Conservation (phyloP, 352 stramenopile genomes). For the Phytophthora europaea region DNA sequence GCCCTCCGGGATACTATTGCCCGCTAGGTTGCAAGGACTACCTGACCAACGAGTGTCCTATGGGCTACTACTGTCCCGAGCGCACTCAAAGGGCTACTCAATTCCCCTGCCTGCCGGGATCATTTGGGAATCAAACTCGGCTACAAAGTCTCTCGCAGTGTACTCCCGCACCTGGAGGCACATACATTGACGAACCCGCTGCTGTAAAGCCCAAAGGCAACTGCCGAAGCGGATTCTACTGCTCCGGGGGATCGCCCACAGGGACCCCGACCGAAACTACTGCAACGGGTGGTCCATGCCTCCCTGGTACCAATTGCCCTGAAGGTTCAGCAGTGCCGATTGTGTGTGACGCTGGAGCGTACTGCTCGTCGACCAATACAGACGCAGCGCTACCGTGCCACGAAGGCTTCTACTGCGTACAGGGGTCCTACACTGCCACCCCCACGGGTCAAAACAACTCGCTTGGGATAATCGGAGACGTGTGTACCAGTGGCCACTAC, state of each 20-base stretch:
- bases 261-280: slow-evolving; percentile 54
- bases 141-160: slow-evolving; percentile 65
- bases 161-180: slow-evolving; percentile 71
- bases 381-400: slow-evolving; percentile 76
- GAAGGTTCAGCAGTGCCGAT: slow-evolving; percentile 86
- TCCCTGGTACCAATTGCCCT: slow-evolving; percentile 89
- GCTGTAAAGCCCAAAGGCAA: slow-evolving; percentile 54
- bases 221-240: slow-evolving; percentile 91
- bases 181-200: slow-evolving; percentile 64
- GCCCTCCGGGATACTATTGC: slow-evolving; percentile 59
- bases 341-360: slow-evolving; percentile 80
- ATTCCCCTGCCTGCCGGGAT: slow-evolving; percentile 83
- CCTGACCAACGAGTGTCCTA: slow-evolving; percentile 64
- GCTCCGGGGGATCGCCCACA: slow-evolving; percentile 64
- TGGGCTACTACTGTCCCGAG: slow-evolving; percentile 86
- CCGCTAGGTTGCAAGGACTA: slow-evolving; percentile 55
- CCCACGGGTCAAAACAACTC: slow-evolving; percentile 80
- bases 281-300: slow-evolving; percentile 73
- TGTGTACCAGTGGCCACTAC: slow-evolving; percentile 81
- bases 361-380: slow-evolving; percentile 84
- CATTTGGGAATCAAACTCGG: slow-evolving; percentile 69
- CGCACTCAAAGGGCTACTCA: slow-evolving; percentile 62
- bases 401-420: slow-evolving; percentile 90
- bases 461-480: slow-evolving; percentile 76
- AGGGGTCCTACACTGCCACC: slow-evolving; percentile 82